Base-by-base conservation (phyloP, 768 basidiomycete species). In the Lactarius hengduanensis region DNA sequence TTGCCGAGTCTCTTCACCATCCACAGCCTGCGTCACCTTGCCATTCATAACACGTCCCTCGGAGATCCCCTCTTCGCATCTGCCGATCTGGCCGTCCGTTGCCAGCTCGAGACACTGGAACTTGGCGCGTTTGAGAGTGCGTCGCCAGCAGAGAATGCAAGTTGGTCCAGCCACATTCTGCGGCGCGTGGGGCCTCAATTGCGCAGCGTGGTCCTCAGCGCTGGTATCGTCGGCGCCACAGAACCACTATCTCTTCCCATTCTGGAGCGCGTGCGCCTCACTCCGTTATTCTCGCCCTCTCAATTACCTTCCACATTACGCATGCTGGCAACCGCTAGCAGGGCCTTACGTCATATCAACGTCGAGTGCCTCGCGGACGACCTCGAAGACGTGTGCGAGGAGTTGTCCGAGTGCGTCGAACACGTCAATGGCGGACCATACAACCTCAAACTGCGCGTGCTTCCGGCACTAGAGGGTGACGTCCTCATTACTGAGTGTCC, bases 371-470 rank as follows among this genome's bases (percentile, higher is more conserved):
- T 69, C 45, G 36, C 61, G 50, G 66, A 63, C 43, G 69, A 69
- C 53, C 57, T 69, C 26, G 69, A 69, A 63, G 69, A 68, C 67
- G 67, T 68, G 28, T 65, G 63, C 56, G 67, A 68, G 18, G 67
- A 68, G 47, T 56, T 68, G 15, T 66, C 64, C 59, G 67, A 61
- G 59, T 68, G 63, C 16, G 67, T 68, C 38, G 64, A 68, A 53
- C 64, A 69, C 66, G 69, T 68, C 66, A 62, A 62, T 32, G 56
- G 62, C 6, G 69, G 69, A 3, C 66, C 61, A 2, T 69, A 60
- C 50, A 62, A 59, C 54, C 62, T 69, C 60, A 61, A 64, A 50
- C 59, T 69, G 43, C 67, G 66, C 66, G 62, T 69, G 7, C 50
- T 63, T 50, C 61, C 62, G 62, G 66, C 61, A 43, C 66, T 69